Base-by-base conservation (phyloP, 192 early-diverging fungal species). In the Backusella macrospora region DNA sequence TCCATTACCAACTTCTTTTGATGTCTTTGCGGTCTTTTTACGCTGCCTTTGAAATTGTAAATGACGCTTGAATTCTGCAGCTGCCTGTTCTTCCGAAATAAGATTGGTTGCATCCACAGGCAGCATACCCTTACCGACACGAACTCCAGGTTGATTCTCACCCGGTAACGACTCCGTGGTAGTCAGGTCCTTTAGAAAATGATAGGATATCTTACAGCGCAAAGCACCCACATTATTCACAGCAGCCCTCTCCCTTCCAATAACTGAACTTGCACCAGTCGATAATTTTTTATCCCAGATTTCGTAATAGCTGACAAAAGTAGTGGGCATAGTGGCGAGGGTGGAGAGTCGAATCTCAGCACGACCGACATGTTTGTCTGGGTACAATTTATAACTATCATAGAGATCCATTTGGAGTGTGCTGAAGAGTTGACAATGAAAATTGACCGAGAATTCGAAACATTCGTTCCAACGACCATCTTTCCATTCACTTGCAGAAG, bases 391-490 rank as follows among this genome's bases (percentile, higher is more conserved):
- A 70, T 86, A 86, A 64, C 64, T 80, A 34, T 92, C 89, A 52
- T 91, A 93, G 8, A 93, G 72, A 73, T 93, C 92, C 52, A 93
- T 78, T 73, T 91, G 86, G 46, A 83, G 74, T 1, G 90, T 90
- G 29, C 89, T 90, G 78, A 93, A 93, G 5, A 93, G 84, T 80
- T 93, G 92, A 59, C 84, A 87, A 69, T 93, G 92, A 70, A 88
- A 92, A 8, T 86, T 87, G 6, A 93, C 88, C 0, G 82, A 66
- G 18, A 93, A 84, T 73, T 91, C 89, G 73, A 93, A 93, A 0
- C 88, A 86, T 71, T 91, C 92, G 76, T 89, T 90, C 91, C 91
- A 91, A 62, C 83, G 83, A 16, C 89, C 89, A 5, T 85, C 83
- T 14, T 85, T 46, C 14, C 70, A 65, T 52, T 87, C 85, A 16